Evolutionary conservation across 2,329 filamentous ascomycete genomes (phyloP), one percentile per base, ranked within the genome.

Genomic region (Thelonectria olida): DNA sequence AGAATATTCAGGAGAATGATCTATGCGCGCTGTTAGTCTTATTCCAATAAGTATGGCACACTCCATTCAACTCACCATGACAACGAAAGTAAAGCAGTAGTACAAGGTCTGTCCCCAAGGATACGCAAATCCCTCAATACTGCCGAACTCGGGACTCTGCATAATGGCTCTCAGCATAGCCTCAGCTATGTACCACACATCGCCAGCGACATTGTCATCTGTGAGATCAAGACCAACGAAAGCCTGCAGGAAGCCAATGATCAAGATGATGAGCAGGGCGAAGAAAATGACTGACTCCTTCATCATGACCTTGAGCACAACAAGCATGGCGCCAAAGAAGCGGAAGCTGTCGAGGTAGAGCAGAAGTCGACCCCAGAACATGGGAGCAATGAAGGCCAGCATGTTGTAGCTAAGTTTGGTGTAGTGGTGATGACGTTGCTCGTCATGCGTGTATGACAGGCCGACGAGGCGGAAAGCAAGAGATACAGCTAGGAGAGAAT

Each of bases 251-350:
- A 99, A 99, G 10, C 89, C 92, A 31, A 95, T 76, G 60, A 97
- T 84, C 59, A 99, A 90, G 53, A 98, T 89, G 51, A 91, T 81
- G 9, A 99, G 84, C 17, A 99, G 84, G 1, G 94, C 93, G 73
- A 99, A 99, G 83, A 99, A 99, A 66, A 98, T 98, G 69, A 97
- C 83, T 0, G 92, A 96, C 77, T 95, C 91, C 73, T 92, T 93
- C 91, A 95, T 94, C 92, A 95, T 94, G 52, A 94, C 91, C 76
- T 98, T 97, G 44, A 99, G 83, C 2, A 99, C 94, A 2, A 99
- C 95, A 1, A 99, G 86, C 96, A 99, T 99, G 50, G 95, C 93
- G 22, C 96, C 96, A 72, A 99, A 99, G 82, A 99, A 99, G 56
- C 92, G 89, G 84, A 97, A 88, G 31, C 91, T 92, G 78, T 99